These are phyloP conservation scores for Babesia caballi DNA, from an alignment of 169 alveolate genomes.

Conservation along the genomic window DNA sequence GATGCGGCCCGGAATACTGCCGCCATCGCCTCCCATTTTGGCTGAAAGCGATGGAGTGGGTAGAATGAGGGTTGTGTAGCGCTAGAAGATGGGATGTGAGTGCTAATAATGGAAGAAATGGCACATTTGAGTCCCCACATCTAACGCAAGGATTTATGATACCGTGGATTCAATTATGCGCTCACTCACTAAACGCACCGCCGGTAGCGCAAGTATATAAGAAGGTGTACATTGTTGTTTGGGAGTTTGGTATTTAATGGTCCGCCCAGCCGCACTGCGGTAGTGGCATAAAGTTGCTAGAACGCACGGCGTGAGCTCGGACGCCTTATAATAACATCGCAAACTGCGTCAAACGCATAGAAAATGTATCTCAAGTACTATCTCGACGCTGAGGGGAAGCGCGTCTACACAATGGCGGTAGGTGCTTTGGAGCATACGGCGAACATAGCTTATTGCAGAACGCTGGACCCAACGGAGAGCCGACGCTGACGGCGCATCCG, in stretches of 20 bases:
- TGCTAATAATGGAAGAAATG: not conserved
- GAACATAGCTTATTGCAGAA: constrained; percentile 8
- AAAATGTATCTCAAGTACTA: constrained; percentile 72
- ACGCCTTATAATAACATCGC: not conserved
- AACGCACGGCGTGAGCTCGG: too few species aligned
- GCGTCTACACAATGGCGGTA: constrained; percentile 73
- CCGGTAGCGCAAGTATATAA: not conserved
- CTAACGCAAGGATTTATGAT: not conserved
- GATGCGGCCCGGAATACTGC: constrained; percentile 81
- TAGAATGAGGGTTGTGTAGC: not conserved
- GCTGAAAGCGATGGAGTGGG: not conserved
- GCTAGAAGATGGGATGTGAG: not conserved
- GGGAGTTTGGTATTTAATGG: too few species aligned
- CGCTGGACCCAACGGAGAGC: constrained; percentile 75
- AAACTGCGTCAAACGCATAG: not conserved
- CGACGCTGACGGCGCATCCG: constrained; percentile 82
- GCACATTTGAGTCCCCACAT: not conserved
- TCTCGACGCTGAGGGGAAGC: constrained; percentile 67
- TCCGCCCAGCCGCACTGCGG: too few species aligned
- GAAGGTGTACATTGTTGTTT: not conserved
- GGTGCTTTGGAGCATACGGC: not conserved
- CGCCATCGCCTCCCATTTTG: constrained; percentile 88
- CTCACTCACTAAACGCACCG: not conserved
- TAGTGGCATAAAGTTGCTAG: too few species aligned
- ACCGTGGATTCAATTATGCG: not conserved